Evolutionary conservation across 345 rosid species (phyloP).

Genomic region (Aquilaria sinensis): DNA sequence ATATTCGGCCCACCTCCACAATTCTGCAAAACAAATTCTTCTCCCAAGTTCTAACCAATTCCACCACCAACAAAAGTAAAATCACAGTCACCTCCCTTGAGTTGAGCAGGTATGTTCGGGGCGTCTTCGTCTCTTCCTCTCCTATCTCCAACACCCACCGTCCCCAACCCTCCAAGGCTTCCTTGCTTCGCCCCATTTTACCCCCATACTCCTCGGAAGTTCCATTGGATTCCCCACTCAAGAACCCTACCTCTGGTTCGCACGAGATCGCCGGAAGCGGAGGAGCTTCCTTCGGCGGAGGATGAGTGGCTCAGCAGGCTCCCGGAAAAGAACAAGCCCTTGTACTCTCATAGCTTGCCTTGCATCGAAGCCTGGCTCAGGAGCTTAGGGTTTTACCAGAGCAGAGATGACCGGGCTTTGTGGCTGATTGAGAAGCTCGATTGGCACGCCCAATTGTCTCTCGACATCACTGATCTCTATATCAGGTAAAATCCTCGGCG

Average conservation of each 20-base stretch:
- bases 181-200: slow-evolving; percentile 17
- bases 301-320: slow-evolving; percentile 82
- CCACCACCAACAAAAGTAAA: neutral
- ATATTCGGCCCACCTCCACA: too few relatives aligned
- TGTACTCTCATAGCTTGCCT: slow-evolving; percentile 89
- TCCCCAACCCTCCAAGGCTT: slow-evolving; percentile 17
- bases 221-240: neutral
- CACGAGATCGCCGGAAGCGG: slow-evolving; percentile 59
- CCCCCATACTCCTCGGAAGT: slow-evolving; percentile 4
- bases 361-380: slow-evolving; percentile 89
- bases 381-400: slow-evolving; percentile 65
- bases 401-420: slow-evolving; percentile 67
- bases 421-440: slow-evolving; percentile 76
- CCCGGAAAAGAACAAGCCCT: slow-evolving; percentile 75
- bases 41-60: too few relatives aligned
- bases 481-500: slow-evolving; percentile 41
- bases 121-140: neutral
- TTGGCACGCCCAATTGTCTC: slow-evolving; percentile 87
- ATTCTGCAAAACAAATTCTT: too few relatives aligned
- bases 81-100: too few relatives aligned
- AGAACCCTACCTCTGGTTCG: slow-evolving; percentile 21
- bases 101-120: too few relatives aligned
- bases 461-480: slow-evolving; percentile 80
- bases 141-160: neutral
- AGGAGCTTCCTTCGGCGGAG: slow-evolving; percentile 41